Base-by-base conservation (phyloP, 768 basidiomycete genomes). In the Mycena pura region DNA sequence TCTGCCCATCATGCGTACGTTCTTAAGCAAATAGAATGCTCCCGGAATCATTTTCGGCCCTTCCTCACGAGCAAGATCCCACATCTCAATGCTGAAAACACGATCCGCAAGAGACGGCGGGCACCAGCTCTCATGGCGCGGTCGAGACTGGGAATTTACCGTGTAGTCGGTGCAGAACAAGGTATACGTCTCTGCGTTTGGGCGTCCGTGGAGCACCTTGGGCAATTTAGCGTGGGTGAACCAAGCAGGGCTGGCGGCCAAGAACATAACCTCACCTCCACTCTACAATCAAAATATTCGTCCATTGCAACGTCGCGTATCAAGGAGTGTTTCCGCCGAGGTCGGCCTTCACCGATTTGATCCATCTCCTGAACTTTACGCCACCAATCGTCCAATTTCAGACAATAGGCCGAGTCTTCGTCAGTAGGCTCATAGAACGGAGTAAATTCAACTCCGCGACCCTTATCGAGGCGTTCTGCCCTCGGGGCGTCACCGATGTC, bases 141-240 rank as follows among this genome's bases (percentile, higher is more conserved):
- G 66, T 5, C 54, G 57, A 45, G 79, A 65, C 5, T 62, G 53
- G 6, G 73, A 49, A 55, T 84, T 86, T 41, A 62, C 66, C 10
- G 88, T 86, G 68, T 89, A 90, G 65, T 90, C 89, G 2, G 89
- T 90, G 50, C 88, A 86, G 68, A 84, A 88, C 14, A 89, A 62
- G 34, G 72, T 79, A 59, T 80, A 78, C 9, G 64, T 72, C 38
- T 76, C 73, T 22, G 75, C 66, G 57, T 78, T 81, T 47, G 59
- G 24, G 44, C 79, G 76, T 14, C 74, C 80, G 49, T 82, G 72
- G 11, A 89, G 60, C 24, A 89, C 76, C 88, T 90, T 51, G 6
- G 32, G 19, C 38, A 32, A 57, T 32, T 21, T 13, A 21, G 39
- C 13, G 17, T 43, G 31, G 43, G 28, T n/a, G n/a, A n/a, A n/a